These are phyloP conservation scores for Penicillium odoratum DNA, from an alignment of 495 filamentous ascomycete genomes.

Conservation along the genomic window DNA sequence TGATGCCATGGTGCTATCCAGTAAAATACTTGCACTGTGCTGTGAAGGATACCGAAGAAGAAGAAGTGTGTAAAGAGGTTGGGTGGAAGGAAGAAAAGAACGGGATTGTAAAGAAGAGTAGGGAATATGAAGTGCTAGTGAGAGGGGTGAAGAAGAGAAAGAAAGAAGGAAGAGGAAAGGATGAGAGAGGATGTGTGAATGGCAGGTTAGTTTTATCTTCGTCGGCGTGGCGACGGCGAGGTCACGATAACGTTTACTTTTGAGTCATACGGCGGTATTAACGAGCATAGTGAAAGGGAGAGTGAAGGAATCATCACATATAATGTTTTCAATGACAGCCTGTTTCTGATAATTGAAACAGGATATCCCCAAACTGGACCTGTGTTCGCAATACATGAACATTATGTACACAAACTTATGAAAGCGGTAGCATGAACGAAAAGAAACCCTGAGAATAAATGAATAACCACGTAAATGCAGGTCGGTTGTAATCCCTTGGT, in stretches of 20 bases:
- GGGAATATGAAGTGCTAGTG: neutral
- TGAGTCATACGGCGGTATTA: neutral
- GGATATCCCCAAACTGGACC: conserved; percentile 8
- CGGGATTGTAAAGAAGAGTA: neutral
- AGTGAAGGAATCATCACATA: neutral
- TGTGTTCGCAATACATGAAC: conserved; percentile 22
- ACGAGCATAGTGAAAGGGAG: neutral
- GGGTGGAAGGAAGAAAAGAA: neutral
- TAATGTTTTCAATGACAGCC: conserved; percentile 17
- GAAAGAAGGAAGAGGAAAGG: neutral
- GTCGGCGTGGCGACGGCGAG: too few species aligned
- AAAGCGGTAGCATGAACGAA: conserved; percentile 8
- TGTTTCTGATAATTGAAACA: conserved; percentile 10
- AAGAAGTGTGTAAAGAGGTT: neutral
- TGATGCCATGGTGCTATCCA: neutral
- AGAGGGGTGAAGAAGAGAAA: neutral
- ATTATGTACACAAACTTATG: conserved; percentile 31
- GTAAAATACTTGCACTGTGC: neutral
- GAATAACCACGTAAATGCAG: conserved; percentile 13
- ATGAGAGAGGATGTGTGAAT: too few species aligned
- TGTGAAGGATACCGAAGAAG: neutral
- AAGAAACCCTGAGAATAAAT: conserved; percentile 12
- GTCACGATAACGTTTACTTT: too few species aligned
- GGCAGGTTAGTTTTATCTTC: too few species aligned
- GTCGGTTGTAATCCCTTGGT: conserved; percentile 7